Percentiles rank a stretch among this genome's conserved stretches.
Conservation (phyloP, 2,329 filamentous ascomycete species). For the Mycosphaerella arachidis region DNA sequence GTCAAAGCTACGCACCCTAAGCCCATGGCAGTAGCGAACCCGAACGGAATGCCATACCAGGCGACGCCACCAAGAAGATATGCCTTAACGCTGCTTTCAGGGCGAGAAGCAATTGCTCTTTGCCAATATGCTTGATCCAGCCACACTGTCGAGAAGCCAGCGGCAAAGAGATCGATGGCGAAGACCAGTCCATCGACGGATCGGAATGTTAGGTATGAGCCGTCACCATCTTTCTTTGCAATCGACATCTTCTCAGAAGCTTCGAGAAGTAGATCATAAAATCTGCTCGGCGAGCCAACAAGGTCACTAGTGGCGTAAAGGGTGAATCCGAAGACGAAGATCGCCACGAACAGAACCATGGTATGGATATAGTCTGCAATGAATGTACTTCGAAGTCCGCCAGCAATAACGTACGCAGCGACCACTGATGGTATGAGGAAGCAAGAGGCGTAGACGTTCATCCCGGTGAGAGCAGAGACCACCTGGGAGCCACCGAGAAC, state of each 20-base stretch:
- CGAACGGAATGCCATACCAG: conserved; percentile 48
- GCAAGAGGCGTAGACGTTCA: conserved; percentile 44
- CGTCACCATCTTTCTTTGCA: conserved; percentile 35
- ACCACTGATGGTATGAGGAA: conserved; percentile 43
- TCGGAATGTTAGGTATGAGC: conserved; percentile 39
- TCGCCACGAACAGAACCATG: conserved; percentile 41
- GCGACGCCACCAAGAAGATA: conserved; percentile 43
- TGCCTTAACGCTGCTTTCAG: conserved; percentile 36
- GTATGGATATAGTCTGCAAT: conserved; percentile 40
- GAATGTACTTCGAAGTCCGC: conserved; percentile 42
- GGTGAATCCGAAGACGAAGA: conserved; percentile 43
- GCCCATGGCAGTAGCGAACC: conserved; percentile 45
- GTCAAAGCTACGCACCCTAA: conserved; percentile 45
- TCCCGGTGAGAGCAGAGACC: conserved; percentile 41
- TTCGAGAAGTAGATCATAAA: conserved; percentile 40
- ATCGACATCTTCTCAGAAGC: conserved; percentile 37
- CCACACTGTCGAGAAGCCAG: conserved; percentile 34
- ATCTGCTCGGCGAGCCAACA: conserved; percentile 37
- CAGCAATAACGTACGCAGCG: conserved; percentile 35
- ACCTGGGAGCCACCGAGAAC: conserved; percentile 44
- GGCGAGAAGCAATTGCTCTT: conserved; percentile 40
- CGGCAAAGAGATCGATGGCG: conserved; percentile 32
- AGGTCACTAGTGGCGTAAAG: conserved; percentile 38
- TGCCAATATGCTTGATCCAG: conserved; percentile 40
- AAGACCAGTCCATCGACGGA: conserved; percentile 44